Percentiles rank a stretch among this genome's conserved stretches.
These are phyloP conservation scores for Oryza meridionalis DNA, from an alignment of 176 grass and related monocot species.

Conservation along the genomic window DNA sequence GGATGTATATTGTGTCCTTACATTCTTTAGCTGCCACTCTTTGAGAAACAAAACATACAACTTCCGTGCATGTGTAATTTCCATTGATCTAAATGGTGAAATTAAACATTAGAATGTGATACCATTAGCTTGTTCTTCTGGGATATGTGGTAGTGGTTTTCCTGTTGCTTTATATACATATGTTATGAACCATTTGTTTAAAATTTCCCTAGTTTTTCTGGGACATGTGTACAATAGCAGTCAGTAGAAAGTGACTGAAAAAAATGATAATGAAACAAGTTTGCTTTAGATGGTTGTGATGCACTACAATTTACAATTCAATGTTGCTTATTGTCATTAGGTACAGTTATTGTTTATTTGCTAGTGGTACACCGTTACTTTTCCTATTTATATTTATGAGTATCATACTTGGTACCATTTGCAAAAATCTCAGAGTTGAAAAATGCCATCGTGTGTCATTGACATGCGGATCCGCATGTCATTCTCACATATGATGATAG, in stretches of 20 bases:
- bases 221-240: background rate
- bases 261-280: background rate
- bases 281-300: conserved; percentile 7
- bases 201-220: background rate
- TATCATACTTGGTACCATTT: background rate
- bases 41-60: conserved; percentile 3
- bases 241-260: background rate
- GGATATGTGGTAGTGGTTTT: background rate
- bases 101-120: conserved; percentile 3
- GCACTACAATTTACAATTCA: conserved; percentile 20
- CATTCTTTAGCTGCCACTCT: background rate
- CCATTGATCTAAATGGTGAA: background rate
- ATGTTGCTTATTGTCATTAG: conserved; percentile 12
- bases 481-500: too few relatives aligned
- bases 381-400: conserved; percentile 16
- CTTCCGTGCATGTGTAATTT: conserved; percentile 6
- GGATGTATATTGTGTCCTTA: background rate
- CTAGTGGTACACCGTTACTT: background rate
- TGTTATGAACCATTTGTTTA: background rate
- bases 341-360: background rate
- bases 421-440: too few relatives aligned
- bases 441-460: too few relatives aligned
- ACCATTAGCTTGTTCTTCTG: background rate
- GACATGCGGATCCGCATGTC: too few relatives aligned
- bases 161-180: background rate